These are phyloP conservation scores for Penicillium sclerotigenum DNA, from an alignment of 2,329 filamentous ascomycete species.

Conservation along the genomic window DNA sequence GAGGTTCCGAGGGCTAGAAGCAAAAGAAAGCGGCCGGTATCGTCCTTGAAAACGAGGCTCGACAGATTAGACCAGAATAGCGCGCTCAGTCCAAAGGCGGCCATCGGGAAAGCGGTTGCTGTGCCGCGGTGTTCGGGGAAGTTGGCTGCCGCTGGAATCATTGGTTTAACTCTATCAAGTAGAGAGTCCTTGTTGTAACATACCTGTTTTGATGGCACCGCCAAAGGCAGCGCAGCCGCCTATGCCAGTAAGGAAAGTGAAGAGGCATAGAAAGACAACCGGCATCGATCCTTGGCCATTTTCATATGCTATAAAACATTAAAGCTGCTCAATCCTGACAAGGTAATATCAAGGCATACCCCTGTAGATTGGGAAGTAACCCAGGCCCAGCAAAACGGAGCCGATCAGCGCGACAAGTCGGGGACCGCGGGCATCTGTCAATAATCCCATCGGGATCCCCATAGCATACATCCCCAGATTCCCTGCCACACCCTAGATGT, in stretches of 20 bases:
- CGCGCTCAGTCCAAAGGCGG: constrained; percentile 89
- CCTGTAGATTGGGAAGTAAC: constrained; percentile 80
- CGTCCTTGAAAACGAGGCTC: constrained; percentile 72
- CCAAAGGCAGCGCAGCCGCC: constrained; percentile 91
- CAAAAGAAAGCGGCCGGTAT: constrained; percentile 77
- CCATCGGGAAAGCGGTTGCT: constrained; percentile 87
- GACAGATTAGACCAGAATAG: constrained; percentile 91
- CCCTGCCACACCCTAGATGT: constrained; percentile 50
- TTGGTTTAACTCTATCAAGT: constrained; percentile 9
- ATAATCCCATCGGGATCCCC: constrained; percentile 82
- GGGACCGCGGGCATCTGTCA: constrained; percentile 80
- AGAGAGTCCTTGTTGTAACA: constrained; percentile 9
- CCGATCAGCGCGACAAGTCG: constrained; percentile 74
- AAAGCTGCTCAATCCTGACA: neutral
- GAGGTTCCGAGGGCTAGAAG: constrained; percentile 78
- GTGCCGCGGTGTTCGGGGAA: constrained; percentile 89
- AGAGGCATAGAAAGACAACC: constrained; percentile 67
- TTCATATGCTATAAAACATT: constrained; percentile 60
- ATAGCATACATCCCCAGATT: constrained; percentile 86
- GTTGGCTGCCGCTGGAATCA: constrained; percentile 69
- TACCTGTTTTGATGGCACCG: constrained; percentile 74
- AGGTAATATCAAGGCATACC: constrained; percentile 34
- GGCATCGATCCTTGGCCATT: constrained; percentile 58
- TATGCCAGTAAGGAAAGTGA: constrained; percentile 78
- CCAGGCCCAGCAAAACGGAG: constrained; percentile 66